Evolutionary conservation across 139 green algal species (phyloP).

Genomic region (Coccomyxa sp.): DNA sequence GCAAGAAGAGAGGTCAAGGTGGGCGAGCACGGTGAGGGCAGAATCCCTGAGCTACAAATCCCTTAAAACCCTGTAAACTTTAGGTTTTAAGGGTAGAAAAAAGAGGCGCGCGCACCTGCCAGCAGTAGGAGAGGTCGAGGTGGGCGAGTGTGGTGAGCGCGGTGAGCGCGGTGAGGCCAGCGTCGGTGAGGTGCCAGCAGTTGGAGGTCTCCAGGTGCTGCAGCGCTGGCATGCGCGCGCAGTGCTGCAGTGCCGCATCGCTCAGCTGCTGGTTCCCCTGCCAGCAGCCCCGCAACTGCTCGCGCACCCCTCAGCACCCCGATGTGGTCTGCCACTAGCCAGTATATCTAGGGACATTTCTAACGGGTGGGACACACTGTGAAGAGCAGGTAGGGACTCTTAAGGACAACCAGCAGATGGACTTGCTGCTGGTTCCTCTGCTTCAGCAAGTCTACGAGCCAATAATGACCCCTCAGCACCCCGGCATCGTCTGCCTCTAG

Average conservation of each 20-base stretch:
- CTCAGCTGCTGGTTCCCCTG: slow-evolving; percentile 37
- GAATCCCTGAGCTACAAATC: no score
- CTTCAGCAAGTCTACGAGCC: no score
- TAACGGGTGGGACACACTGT: background rate
- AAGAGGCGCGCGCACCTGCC: slow-evolving; percentile 22
- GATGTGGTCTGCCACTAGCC: background rate
- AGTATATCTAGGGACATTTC: background rate
- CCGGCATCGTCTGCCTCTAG: no score
- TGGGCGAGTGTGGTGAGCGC: slow-evolving; percentile 5
- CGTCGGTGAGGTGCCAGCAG: slow-evolving; percentile 37
- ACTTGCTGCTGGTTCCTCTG: no score
- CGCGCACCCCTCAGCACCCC: no score
- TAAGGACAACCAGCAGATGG: no score
- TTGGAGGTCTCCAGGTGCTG: slow-evolving; percentile 39
- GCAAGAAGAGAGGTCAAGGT: slow-evolving; percentile 14
- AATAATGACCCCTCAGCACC: no score
- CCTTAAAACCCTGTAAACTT: no score
- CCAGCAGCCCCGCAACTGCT: background rate
- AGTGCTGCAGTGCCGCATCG: slow-evolving; percentile 26
- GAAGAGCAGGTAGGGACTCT: background rate
- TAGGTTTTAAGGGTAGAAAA: no score
- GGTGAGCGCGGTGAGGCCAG: slow-evolving; percentile 17
- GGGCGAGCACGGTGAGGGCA: background rate
- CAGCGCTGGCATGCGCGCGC: slow-evolving; percentile 21
- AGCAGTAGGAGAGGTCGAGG: slow-evolving; percentile 32